phyloP scores from a whole-genome alignment of 306 rosid genomes.

The Glycine latifolia region DNA sequence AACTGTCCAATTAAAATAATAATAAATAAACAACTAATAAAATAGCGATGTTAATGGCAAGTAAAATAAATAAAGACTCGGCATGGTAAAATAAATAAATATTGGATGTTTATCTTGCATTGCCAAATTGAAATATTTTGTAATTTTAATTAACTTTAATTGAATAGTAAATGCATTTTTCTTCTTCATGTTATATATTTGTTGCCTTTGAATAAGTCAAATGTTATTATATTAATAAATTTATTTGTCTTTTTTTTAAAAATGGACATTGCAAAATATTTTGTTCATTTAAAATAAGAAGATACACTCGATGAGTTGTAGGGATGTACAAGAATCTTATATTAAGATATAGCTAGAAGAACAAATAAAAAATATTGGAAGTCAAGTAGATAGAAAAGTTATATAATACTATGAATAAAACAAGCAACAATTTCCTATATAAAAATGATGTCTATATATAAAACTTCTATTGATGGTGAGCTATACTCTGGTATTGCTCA shows the following conservation, averaged over 20 bases:
- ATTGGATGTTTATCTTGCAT: background rate
- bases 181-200: background rate
- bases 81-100: background rate
- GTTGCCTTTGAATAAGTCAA: background rate
- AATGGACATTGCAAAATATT: background rate
- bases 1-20: background rate
- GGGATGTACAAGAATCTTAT: slow-evolving; percentile 40
- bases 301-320: slow-evolving; percentile 36
- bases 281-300: background rate
- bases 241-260: background rate
- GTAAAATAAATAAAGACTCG: no score
- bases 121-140: background rate
- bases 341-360: slow-evolving; percentile 1
- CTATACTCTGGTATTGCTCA: no score
- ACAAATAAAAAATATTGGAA: background rate
- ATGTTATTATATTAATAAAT: background rate
- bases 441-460: no score
- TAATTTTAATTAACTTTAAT: background rate
- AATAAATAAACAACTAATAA: background rate
- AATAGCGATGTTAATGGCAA: no score
- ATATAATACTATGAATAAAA: slow-evolving; percentile 11
- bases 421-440: background rate
- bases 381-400: background rate
- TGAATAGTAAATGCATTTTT: background rate
- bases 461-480: no score